phyloP scores from a whole-genome alignment of 2,329 filamentous ascomycete species.

The Verticillium alfalfae region DNA sequence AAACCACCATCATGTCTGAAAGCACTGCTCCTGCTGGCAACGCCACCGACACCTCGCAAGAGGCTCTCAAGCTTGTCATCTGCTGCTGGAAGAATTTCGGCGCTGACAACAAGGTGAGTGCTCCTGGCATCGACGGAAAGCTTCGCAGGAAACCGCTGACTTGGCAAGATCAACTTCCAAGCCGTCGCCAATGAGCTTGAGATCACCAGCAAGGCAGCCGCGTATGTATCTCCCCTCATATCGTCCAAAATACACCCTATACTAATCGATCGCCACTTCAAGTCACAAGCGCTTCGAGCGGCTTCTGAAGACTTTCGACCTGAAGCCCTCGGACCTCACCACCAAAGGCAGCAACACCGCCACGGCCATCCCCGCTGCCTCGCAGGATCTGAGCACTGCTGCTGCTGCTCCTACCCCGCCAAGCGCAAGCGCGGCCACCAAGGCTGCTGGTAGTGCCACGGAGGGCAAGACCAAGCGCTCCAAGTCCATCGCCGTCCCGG shows the following conservation, averaged over 20 bases:
- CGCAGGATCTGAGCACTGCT: neutral
- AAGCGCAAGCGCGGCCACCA: neutral
- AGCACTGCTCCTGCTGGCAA: neutral
- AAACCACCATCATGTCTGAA: neutral
- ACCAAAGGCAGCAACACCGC: neutral
- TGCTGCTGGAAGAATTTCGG: neutral
- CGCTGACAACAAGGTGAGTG: neutral
- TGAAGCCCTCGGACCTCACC: neutral
- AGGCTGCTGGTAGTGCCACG: neutral
- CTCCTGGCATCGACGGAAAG: neutral
- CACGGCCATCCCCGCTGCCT: too few relatives aligned
- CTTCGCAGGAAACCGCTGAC: neutral
- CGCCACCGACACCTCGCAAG: neutral
- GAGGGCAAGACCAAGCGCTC: neutral
- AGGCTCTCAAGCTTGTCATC: neutral
- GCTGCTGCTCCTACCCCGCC: neutral
- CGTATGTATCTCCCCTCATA: neutral
- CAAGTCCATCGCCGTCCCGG: neutral
- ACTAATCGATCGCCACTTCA: neutral
- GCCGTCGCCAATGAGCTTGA: neutral
- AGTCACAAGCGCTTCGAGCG: neutral
- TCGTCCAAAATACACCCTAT: neutral
- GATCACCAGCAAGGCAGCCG: neutral
- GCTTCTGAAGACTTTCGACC: neutral
- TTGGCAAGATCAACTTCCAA: neutral